phyloP scores from a whole-genome alignment of 2,329 filamentous ascomycete genomes.

The Aspergillus aculeatinus region DNA sequence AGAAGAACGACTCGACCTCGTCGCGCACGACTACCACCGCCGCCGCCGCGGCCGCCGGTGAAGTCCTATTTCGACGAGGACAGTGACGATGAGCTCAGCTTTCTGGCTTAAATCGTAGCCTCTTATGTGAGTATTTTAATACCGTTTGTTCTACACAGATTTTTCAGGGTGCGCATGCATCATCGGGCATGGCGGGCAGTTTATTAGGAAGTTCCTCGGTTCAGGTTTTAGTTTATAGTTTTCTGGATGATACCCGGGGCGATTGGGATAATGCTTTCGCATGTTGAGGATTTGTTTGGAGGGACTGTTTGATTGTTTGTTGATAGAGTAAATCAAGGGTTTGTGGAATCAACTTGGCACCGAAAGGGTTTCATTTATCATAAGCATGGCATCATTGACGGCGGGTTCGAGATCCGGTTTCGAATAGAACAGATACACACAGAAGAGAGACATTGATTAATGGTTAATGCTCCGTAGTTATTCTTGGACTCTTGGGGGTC shows the following conservation, averaged over 20 bases:
- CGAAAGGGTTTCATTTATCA: neutral
- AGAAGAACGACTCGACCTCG: neutral
- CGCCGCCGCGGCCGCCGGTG: slow-evolving; percentile 13
- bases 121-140: neutral
- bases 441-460: neutral
- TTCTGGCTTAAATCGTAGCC: slow-evolving; percentile 23
- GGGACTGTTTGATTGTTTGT: neutral
- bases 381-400: neutral
- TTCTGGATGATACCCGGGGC: slow-evolving; percentile 13
- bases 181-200: neutral
- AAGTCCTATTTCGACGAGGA: slow-evolving; percentile 32
- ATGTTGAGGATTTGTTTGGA: neutral
- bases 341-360: neutral
- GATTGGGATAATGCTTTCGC: neutral
- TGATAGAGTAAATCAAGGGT: neutral
- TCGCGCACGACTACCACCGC: slow-evolving; percentile 1
- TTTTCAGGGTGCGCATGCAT: neutral
- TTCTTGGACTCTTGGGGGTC: neutral
- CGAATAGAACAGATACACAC: neutral
- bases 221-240: neutral
- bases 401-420: neutral
- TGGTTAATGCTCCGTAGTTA: neutral
- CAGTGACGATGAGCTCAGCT: slow-evolving; percentile 42
- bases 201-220: neutral
- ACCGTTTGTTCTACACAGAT: neutral